Base-by-base conservation (phyloP, 805 yeast genomes). In the Ogataea degrootiae region DNA sequence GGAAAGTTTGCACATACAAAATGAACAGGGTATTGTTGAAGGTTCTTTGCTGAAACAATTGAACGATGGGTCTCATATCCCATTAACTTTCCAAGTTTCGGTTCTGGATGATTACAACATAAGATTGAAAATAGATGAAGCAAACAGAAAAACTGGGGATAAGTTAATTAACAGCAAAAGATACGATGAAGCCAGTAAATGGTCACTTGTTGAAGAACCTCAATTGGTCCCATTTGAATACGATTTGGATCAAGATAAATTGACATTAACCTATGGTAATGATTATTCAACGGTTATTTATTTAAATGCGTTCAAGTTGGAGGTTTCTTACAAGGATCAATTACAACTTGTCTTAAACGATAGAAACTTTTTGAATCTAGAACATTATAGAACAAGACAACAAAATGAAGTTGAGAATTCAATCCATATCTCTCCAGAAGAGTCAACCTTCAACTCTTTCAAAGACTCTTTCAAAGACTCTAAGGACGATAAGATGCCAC, bases 381-480 rank as follows among this genome's bases (percentile, higher is more conserved):
- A 94, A 63, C 97, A 92, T 58, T 77, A 73, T 62, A 74, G 97
- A 60, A 62, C 73, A 0, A 58, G 63, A 50, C 75, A 71, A 7
- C 65, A 67, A n/a, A 70, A 72, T 31, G 62, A 64, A 5, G 59
- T 62, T 12, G 55, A 65, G 43, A 53, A 59, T 1, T 69, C 73
- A 0, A 62, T 68, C 36, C 72, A 77, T 34, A 52, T 82, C 7
- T 56, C 73, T 2, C 77, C 80, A 0, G 80, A 77, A 50, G 96
- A 91, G 66, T 70, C 80, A 1, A 74, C 76, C 39, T 82, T 70
- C 54, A 80, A 86, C 52, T 74, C 83, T 68, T 92, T 87, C 70
- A 65, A 65, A 12, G 98, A 92, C 63, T 60, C 73, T 26, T 91
- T 89, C 63, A 68, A 70, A 46, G 96, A 89, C 59, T 77, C 87